Evolutionary conservation across 192 early-diverging fungal genomes (phyloP).

Genomic region (Entomortierella parvispora): DNA sequence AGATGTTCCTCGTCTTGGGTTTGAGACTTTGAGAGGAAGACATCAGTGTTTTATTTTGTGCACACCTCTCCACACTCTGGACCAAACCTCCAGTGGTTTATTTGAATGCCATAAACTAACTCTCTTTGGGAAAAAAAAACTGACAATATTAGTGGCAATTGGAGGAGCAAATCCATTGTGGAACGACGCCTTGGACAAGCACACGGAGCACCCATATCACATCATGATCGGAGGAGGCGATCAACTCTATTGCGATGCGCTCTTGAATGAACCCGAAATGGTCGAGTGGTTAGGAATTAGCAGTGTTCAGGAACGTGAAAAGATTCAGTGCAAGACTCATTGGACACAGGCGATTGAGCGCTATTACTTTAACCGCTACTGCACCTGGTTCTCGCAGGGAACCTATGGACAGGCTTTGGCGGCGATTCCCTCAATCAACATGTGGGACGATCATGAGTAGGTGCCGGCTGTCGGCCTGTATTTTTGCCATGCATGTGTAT

Average conservation of each 20-base stretch:
- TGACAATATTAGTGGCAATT: constrained; percentile 55
- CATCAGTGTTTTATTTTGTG: too few relatives aligned
- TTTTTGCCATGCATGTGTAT: not conserved
- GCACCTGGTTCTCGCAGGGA: constrained; percentile 46
- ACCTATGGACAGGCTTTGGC: constrained; percentile 67
- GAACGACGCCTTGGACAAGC: constrained; percentile 73
- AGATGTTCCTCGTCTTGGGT: not conserved
- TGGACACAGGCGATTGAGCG: constrained; percentile 30
- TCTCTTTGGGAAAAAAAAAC: too few relatives aligned
- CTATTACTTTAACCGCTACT: constrained; percentile 49
- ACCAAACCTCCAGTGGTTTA: constrained; percentile 22
- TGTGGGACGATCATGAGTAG: constrained; percentile 86
- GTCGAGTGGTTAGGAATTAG: constrained; percentile 60
- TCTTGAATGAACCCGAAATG: constrained; percentile 68
- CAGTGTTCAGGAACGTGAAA: constrained; percentile 50
- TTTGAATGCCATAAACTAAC: too few relatives aligned
- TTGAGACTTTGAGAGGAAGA: too few relatives aligned
- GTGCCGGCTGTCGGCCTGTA: constrained; percentile 11
- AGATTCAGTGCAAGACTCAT: constrained; percentile 14
- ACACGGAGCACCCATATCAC: constrained; percentile 68
- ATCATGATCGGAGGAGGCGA: constrained; percentile 81
- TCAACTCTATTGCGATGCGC: constrained; percentile 73
- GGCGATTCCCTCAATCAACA: constrained; percentile 76
- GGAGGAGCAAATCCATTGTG: constrained; percentile 65
- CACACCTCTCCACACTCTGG: constrained; percentile 3